Evolutionary conservation across 169 alveolate species (phyloP).

Genomic region (Plasmodium relictum): DNA sequence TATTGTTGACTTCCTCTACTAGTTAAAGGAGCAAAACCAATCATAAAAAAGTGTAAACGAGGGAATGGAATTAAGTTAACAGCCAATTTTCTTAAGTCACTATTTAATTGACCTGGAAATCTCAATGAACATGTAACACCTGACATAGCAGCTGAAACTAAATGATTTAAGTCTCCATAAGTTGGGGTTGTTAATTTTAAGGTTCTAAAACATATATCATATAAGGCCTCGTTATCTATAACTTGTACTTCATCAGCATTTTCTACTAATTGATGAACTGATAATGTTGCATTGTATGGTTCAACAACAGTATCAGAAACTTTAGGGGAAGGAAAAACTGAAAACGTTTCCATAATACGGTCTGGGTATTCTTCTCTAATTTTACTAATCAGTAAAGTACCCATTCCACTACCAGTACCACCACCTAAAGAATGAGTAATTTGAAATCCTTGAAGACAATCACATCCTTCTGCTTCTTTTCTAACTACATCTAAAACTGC

Average conservation of each 20-base stretch:
- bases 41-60: conserved; percentile 98
- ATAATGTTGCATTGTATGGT: conserved; percentile 98
- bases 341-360: conserved; percentile 98
- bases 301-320: conserved; percentile 99
- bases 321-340: conserved; percentile 99
- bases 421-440: conserved; percentile 99
- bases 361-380: conserved; percentile 99
- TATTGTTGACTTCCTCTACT: conserved; percentile 98
- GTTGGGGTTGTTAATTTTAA: conserved; percentile 98
- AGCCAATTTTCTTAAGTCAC: conserved; percentile 96
- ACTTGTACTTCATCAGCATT: conserved; percentile 98
- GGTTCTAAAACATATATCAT: conserved; percentile 99
- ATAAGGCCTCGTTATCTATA: conserved; percentile 98
- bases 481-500: conserved; percentile 98
- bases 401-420: conserved; percentile 99
- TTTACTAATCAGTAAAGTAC: conserved; percentile 97
- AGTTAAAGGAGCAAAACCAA: conserved; percentile 98
- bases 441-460: conserved; percentile 98
- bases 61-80: conserved; percentile 99
- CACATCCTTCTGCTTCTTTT: conserved; percentile 99
- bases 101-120: conserved; percentile 98
- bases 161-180: conserved; percentile 98
- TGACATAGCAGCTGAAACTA: conserved; percentile 98
- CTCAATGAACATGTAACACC: conserved; percentile 98
- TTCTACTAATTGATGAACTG: conserved; percentile 98